Base-by-base conservation (phyloP, 768 basidiomycete species). In the Leccinum sublutescens region DNA sequence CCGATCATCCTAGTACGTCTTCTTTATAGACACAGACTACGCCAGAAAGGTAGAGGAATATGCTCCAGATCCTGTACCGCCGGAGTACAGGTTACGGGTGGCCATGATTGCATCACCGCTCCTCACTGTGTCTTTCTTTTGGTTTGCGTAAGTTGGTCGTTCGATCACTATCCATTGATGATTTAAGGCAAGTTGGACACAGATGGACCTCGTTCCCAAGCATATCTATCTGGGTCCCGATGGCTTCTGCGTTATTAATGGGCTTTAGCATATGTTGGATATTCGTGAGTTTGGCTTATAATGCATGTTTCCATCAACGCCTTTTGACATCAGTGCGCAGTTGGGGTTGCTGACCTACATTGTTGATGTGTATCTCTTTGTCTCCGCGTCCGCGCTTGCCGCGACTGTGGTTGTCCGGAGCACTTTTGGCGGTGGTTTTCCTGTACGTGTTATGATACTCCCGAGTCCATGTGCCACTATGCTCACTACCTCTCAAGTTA, bases 201-300 rank as follows among this genome's bases (percentile, higher is more conserved):
- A 84, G 84, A 29, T 86, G 85, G 85, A 83, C 85, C 2, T 84
- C 84, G 0, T 82, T 68, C 59, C 80, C 84, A 10, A 74, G 70
- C 45, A 75, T 85, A 56, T 77, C 78, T 0, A 78, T 79, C 27
- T 85, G 81, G 81, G 80, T 71, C 0, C 86, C 85, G 1, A 72
- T 87, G 64, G 62, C 79, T 58, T 76, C 84, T 0, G 82, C 83
- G 1, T 58, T 77, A 21, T 55, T 78, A 9, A 68, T 84, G 70
- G 84, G 84, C n/a, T 81, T 84, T 54, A 74, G 80, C 12, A 80
- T 83, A 56, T 75, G 78, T 50, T 77, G 79, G 66, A 79, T 86
- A 21, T 85, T 85, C 65, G 83, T 85, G 61, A 57, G 84, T 75
- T 27, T 54, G 5, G 4, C 31, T 45, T 11, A 34, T 40, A 53